Evolutionary conservation across 2,329 filamentous ascomycete species (phyloP).

Genomic region (Orbilia brochopaga): DNA sequence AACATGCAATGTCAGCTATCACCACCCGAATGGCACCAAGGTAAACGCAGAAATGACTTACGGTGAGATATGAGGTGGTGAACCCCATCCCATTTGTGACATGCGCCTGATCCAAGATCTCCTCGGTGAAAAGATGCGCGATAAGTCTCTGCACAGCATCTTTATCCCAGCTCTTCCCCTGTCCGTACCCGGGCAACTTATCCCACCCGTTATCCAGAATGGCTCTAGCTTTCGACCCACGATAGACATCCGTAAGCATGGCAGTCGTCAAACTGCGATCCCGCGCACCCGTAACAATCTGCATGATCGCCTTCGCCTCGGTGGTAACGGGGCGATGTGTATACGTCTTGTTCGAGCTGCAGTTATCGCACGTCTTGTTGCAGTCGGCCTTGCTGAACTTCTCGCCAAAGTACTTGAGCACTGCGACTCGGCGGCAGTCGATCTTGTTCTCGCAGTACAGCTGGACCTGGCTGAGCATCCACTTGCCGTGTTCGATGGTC

Average conservation of each 20-base stretch:
- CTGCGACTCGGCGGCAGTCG: constrained; percentile 85
- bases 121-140: constrained; percentile 74
- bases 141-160: constrained; percentile 85
- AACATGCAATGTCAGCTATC: constrained; percentile 14
- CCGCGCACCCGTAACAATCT: constrained; percentile 64
- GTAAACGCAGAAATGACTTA: constrained; percentile 58
- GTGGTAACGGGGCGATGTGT: constrained; percentile 77
- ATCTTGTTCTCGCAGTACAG: constrained; percentile 87
- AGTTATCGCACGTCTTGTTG: constrained; percentile 83
- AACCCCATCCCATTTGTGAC: constrained; percentile 70
- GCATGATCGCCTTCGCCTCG: constrained; percentile 73
- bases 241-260: constrained; percentile 83
- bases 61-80: constrained; percentile 74
- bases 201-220: constrained; percentile 64
- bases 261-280: constrained; percentile 71
- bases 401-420: constrained; percentile 94
- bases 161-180: constrained; percentile 72
- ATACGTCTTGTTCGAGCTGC: constrained; percentile 73
- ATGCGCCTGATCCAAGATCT: constrained; percentile 75
- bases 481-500: constrained; percentile 73
- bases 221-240: constrained; percentile 70
- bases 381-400: constrained; percentile 75
- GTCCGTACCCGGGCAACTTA: constrained; percentile 67
- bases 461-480: constrained; percentile 84
- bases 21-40: constrained; percentile 55